Conservation (phyloP, 2,329 filamentous ascomycete genomes). For the Zasmidium citrigriseum region DNA sequence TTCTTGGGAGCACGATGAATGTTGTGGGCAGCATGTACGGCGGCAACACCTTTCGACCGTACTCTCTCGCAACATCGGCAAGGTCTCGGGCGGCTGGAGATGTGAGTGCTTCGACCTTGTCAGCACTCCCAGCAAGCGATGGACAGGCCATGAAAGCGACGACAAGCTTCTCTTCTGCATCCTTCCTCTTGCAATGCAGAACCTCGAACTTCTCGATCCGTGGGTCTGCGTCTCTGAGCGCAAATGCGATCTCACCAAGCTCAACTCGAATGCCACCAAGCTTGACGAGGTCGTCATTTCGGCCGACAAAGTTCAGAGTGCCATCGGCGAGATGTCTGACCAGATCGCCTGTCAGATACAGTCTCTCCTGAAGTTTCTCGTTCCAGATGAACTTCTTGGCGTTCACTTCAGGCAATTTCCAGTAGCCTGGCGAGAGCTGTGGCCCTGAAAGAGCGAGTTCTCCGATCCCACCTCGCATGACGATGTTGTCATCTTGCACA, state of each 20-base stretch:
- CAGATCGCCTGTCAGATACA: constrained; percentile 23
- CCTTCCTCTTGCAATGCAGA: constrained; percentile 10
- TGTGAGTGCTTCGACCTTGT: neutral
- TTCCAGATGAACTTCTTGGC: constrained; percentile 36
- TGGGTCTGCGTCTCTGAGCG: constrained; percentile 12
- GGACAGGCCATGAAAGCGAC: constrained; percentile 19
- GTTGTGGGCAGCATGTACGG: constrained; percentile 16
- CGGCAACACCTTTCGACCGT: constrained; percentile 9
- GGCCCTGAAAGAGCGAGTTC: constrained; percentile 35
- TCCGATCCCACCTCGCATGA: constrained; percentile 25
- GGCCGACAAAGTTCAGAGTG: constrained; percentile 17
- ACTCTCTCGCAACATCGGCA: constrained; percentile 5
- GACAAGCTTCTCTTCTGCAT: constrained; percentile 9
- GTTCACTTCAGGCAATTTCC: constrained; percentile 34
- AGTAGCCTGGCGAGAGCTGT: constrained; percentile 34
- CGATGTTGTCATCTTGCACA: constrained; percentile 8
- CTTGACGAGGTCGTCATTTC: constrained; percentile 23
- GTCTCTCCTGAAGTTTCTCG: constrained; percentile 51
- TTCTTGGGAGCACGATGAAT: constrained; percentile 13
- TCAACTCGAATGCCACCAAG: constrained; percentile 21
- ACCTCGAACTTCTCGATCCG: constrained; percentile 15
- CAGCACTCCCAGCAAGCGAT: neutral
- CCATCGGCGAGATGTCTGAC: constrained; percentile 20
- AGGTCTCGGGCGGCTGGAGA: constrained; percentile 6
- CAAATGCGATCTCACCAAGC: constrained; percentile 40